Base-by-base conservation (phyloP, 2,329 filamentous ascomycete species). In the Aspergillus sp. region DNA sequence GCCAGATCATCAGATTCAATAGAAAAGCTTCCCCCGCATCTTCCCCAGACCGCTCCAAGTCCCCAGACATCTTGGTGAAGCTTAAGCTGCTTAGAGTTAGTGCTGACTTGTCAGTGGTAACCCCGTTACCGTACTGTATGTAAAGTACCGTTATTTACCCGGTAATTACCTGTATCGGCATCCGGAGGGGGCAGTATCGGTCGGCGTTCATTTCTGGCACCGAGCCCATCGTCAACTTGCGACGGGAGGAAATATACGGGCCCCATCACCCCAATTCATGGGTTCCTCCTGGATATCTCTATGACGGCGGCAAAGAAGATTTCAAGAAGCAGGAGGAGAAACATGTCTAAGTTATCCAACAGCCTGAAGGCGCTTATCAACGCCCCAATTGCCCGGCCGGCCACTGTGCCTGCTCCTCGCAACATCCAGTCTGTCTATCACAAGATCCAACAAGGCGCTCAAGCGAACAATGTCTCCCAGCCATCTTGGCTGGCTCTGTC, bases 311-410 rank as follows among this genome's bases (percentile, higher is more conserved):
- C 19, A 19, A 19, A 19, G 19, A 19, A 19, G 19, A 19, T 19
- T 19, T 4, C 19, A 19, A 19, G 19, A 19, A 19, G 19, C 19
- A 19, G 4, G 19, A 19, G 19, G 19, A 19, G 19, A 19, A 66
- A 58, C 53, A 89, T 88, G 85, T 82, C 85, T 6, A 90, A 87
- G 64, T 76, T 91, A 13, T 86, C 85, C 1, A 73, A 78, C 1
- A 69, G 79, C 39, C 75, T 91, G 54, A 90, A 90, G 68, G 76
- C 81, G 37, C 78, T 90, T 50, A 84, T 90, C 68, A 85, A 85
- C 57, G 79, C 83, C 46, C 76, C 84, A 4, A 78, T 82, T 56
- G 81, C 86, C 35, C 75, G 78, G 2, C 82, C 86, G 0, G 79
- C 81, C 39, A 82, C 81, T 2, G 75, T 82, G 2, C 76, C 82